A percentile compares a stretch with the other conserved stretches of the same genome.
Evolutionary conservation across 164 flowering plant species (phyloP).

Genomic region (Tetrastigma voinierianum): DNA sequence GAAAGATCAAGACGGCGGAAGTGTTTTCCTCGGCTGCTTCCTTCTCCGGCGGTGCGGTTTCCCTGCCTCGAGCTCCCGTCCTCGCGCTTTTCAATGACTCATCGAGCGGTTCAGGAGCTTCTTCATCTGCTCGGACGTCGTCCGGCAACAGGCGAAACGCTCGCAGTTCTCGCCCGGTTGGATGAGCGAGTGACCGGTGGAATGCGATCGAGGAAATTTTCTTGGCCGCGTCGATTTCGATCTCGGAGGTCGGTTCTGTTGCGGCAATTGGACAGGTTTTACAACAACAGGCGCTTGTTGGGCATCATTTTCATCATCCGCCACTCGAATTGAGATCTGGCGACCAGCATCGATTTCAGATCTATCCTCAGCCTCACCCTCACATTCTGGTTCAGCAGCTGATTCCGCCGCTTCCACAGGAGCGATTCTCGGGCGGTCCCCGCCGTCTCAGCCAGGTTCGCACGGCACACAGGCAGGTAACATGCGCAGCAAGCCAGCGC

Average conservation of each 20-base stretch:
- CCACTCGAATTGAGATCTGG: neutral
- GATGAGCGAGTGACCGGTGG: constrained; percentile 75
- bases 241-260: constrained; percentile 43
- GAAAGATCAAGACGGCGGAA: constrained; percentile 17
- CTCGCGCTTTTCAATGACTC: constrained; percentile 32
- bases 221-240: constrained; percentile 25
- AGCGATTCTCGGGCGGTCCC: too few relatives aligned
- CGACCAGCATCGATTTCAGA: too few relatives aligned
- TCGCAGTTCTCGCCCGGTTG: constrained; percentile 61
- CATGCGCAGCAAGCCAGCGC: constrained; percentile 43
- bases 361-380: too few relatives aligned
- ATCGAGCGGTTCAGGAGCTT: constrained; percentile 40
- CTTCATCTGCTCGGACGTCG: constrained; percentile 46
- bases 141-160: constrained; percentile 62
- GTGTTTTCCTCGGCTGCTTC: constrained; percentile 34
- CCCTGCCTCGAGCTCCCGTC: constrained; percentile 41
- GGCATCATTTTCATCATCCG: neutral
- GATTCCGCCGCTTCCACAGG: too few relatives aligned
- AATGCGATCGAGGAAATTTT: constrained; percentile 58
- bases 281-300: neutral
- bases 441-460: constrained; percentile 19
- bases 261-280: neutral
- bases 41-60: constrained; percentile 28
- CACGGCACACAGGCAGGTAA: constrained; percentile 55
- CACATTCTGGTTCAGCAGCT: too few relatives aligned